Conservation (phyloP, 1,284 basidiomycete species). For the Termitomyces sp. region DNA sequence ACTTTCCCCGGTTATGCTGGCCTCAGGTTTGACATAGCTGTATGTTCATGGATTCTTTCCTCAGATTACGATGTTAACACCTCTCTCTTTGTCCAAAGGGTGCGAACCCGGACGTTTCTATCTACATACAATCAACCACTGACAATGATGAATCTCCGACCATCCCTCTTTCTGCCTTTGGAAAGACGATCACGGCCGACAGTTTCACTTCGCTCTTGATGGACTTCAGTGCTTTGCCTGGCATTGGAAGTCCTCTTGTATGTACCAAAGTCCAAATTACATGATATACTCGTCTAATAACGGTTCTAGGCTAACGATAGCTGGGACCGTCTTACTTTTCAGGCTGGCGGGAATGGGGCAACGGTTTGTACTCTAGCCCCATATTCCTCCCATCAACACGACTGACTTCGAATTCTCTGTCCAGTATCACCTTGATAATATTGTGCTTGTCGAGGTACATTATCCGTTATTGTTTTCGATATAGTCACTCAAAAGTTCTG, state of each 20-base stretch:
- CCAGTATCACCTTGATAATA: constrained; percentile 45
- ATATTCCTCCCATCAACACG: neutral
- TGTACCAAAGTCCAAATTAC: constrained; percentile 6
- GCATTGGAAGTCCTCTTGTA: constrained; percentile 35
- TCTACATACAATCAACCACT: constrained; percentile 33
- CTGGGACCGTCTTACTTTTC: constrained; percentile 47
- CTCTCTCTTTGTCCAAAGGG: constrained; percentile 30
- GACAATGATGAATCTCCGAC: constrained; percentile 31
- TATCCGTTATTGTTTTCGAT: neutral
- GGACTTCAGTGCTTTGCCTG: constrained; percentile 41
- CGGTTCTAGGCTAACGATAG: constrained; percentile 29
- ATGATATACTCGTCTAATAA: neutral
- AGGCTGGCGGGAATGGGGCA: constrained; percentile 42
- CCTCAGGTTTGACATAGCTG: constrained; percentile 42
- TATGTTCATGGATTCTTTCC: constrained; percentile 17
- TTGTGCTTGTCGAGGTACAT: constrained; percentile 37
- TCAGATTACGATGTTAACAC: neutral
- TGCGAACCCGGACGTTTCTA: constrained; percentile 34
- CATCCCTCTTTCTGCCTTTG: constrained; percentile 38
- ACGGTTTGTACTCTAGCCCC: constrained; percentile 26
- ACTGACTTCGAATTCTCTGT: neutral
- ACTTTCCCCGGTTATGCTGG: constrained; percentile 38
- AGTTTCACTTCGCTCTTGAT: constrained; percentile 39
- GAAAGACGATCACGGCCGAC: constrained; percentile 29
- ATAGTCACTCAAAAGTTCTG: neutral